Percentiles rank a stretch among this genome's conserved stretches.
Conservation (phyloP, 345 rosid species). For the Populus deltoides region DNA sequence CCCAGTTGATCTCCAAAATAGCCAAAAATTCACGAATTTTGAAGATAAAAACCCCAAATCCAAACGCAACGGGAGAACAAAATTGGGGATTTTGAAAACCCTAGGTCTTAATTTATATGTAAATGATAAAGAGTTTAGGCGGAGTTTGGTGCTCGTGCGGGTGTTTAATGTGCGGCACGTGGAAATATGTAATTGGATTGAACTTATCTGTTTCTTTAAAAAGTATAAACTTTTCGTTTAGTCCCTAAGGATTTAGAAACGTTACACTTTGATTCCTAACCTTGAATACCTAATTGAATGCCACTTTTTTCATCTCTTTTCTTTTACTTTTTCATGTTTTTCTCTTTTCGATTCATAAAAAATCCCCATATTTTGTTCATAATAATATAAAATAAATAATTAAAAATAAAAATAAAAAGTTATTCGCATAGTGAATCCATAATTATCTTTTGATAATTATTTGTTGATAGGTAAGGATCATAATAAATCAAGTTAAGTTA, state of each 20-base stretch:
- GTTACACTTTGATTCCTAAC: neutral
- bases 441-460: too few relatives aligned
- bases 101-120: neutral
- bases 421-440: neutral
- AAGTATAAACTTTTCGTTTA: neutral
- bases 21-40: neutral
- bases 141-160: neutral
- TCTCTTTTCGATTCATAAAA: neutral
- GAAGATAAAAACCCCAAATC: neutral
- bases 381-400: too few relatives aligned
- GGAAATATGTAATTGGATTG: neutral
- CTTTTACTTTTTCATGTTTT: neutral
- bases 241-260: neutral
- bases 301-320: too few relatives aligned
- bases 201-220: neutral
- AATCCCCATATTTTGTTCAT: too few relatives aligned
- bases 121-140: neutral
- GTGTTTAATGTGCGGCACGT: constrained; percentile 1
- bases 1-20: neutral
- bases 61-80: neutral
- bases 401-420: too few relatives aligned
- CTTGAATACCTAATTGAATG: neutral
- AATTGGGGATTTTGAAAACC: neutral
- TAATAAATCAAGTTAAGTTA: too few relatives aligned
- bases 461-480: too few relatives aligned